These are phyloP conservation scores for Colletotrichum chrysophilum DNA, from an alignment of 2,329 filamentous ascomycete genomes.

Conservation along the genomic window DNA sequence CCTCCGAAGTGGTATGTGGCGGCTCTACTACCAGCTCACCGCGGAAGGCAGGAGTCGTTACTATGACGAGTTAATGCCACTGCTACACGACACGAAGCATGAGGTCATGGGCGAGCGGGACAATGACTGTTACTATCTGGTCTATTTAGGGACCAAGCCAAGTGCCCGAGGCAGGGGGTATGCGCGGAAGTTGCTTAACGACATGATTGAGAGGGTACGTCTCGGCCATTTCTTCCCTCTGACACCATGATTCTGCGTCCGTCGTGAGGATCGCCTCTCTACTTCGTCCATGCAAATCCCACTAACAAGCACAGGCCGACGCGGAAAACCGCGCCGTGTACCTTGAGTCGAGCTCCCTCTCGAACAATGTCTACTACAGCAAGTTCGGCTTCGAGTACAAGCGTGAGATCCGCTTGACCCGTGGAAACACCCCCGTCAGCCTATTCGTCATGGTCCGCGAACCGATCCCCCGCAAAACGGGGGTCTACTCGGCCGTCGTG, in stretches of 20 bases:
- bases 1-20: slow-evolving; percentile 79
- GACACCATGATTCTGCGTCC: background rate
- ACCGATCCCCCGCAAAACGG: slow-evolving; percentile 49
- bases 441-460: slow-evolving; percentile 86
- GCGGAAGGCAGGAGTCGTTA: slow-evolving; percentile 75
- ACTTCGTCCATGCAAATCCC: background rate
- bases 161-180: slow-evolving; percentile 75
- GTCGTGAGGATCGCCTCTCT: background rate
- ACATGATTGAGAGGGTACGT: slow-evolving; percentile 68
- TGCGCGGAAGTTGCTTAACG: slow-evolving; percentile 71
- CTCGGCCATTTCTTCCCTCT: slow-evolving; percentile 12
- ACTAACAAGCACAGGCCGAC: slow-evolving; percentile 60
- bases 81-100: slow-evolving; percentile 75
- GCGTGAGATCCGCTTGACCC: slow-evolving; percentile 66
- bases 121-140: slow-evolving; percentile 77
- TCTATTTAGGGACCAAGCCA: slow-evolving; percentile 81
- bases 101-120: slow-evolving; percentile 72
- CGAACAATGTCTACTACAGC: slow-evolving; percentile 74
- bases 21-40: slow-evolving; percentile 76
- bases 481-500: slow-evolving; percentile 30
- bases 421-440: slow-evolving; percentile 62
- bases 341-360: slow-evolving; percentile 75
- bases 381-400: slow-evolving; percentile 75
- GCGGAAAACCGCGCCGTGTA: slow-evolving; percentile 72
- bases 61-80: slow-evolving; percentile 77